A percentile compares a stretch with the other conserved stretches of the same genome.
Evolutionary conservation across 2,329 filamentous ascomycete species (phyloP).

Genomic region (Fusarium aywerte): DNA sequence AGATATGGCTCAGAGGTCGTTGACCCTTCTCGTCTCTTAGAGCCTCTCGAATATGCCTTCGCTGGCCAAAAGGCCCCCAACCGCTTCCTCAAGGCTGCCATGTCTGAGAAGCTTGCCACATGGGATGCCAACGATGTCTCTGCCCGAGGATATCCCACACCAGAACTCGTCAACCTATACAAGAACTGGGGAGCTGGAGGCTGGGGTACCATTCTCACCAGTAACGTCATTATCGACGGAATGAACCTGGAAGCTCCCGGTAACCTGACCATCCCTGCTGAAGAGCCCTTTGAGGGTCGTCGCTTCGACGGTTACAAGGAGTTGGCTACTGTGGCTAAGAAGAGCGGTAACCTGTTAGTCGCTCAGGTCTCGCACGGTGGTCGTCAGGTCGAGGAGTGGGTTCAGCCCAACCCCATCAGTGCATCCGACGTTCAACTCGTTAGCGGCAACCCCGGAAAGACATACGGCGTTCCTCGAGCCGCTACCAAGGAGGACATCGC

Average conservation of each 20-base stretch:
- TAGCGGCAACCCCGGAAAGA: constrained; percentile 63
- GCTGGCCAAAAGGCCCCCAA: constrained; percentile 27
- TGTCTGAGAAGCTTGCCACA: constrained; percentile 30
- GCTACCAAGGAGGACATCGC: constrained; percentile 33
- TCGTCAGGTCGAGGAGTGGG: constrained; percentile 33
- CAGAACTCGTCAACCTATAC: constrained; percentile 28
- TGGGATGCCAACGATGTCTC: constrained; percentile 30
- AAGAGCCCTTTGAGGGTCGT: constrained; percentile 18
- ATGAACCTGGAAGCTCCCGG: constrained; percentile 27
- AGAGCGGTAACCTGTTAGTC: constrained; percentile 20
- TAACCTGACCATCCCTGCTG: constrained; percentile 14
- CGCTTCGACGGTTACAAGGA: constrained; percentile 33
- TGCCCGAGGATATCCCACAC: constrained; percentile 27
- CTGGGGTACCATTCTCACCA: constrained; percentile 27
- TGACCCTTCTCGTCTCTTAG: constrained; percentile 22
- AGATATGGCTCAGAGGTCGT: constrained; percentile 26
- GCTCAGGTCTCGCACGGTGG: constrained; percentile 31
- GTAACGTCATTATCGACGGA: constrained; percentile 29
- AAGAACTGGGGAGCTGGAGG: constrained; percentile 29
- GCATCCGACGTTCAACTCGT: constrained; percentile 64
- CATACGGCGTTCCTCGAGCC: constrained; percentile 48
- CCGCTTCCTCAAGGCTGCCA: constrained; percentile 34
- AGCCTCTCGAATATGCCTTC: constrained; percentile 29
- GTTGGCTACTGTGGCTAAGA: constrained; percentile 17
- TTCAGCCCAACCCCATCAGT: constrained; percentile 50